Evolutionary conservation across 1,139 yeast species (phyloP).

Genomic region (Candida buenavistaensis): DNA sequence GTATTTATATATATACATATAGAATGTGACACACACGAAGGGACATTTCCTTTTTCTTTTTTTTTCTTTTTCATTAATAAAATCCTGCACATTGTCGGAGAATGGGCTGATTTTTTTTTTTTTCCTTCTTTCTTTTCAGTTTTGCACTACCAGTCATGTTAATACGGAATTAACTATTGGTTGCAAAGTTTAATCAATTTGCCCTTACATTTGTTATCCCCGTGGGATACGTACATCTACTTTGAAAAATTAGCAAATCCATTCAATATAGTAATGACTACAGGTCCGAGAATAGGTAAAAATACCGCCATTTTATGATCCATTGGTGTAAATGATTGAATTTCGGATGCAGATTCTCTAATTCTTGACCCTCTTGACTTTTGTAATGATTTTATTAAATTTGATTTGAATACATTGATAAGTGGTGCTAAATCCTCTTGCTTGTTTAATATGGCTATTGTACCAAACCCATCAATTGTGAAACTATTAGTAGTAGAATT

Average conservation of each 20-base stretch:
- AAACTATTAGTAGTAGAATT: slow-evolving; percentile 63
- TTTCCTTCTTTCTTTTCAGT: background rate
- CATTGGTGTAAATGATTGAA: slow-evolving; percentile 84
- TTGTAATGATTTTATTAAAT: slow-evolving; percentile 72
- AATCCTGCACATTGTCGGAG: too few relatives aligned
- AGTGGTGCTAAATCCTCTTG: slow-evolving; percentile 53
- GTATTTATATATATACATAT: background rate
- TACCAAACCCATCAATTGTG: slow-evolving; percentile 92
- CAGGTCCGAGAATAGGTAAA: slow-evolving; percentile 85
- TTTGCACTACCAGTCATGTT: too few relatives aligned
- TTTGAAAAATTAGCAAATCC: background rate
- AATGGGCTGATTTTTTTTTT: slow-evolving; percentile 7
- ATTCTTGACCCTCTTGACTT: slow-evolving; percentile 50
- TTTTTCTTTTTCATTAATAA: too few relatives aligned
- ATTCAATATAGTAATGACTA: slow-evolving; percentile 22
- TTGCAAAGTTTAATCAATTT: too few relatives aligned
- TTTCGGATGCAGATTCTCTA: slow-evolving; percentile 52
- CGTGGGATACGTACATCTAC: too few relatives aligned
- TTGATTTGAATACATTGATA: slow-evolving; percentile 72
- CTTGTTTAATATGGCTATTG: slow-evolving; percentile 53
- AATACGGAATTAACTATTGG: too few relatives aligned
- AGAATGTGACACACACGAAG: too few relatives aligned
- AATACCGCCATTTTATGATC: slow-evolving; percentile 95
- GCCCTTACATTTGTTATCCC: too few relatives aligned
- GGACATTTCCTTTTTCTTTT: too few relatives aligned